A percentile compares a stretch with the other conserved stretches of the same genome.
Evolutionary conservation across 352 stramenopile species (phyloP).

Genomic region (Pythium monospermum): DNA sequence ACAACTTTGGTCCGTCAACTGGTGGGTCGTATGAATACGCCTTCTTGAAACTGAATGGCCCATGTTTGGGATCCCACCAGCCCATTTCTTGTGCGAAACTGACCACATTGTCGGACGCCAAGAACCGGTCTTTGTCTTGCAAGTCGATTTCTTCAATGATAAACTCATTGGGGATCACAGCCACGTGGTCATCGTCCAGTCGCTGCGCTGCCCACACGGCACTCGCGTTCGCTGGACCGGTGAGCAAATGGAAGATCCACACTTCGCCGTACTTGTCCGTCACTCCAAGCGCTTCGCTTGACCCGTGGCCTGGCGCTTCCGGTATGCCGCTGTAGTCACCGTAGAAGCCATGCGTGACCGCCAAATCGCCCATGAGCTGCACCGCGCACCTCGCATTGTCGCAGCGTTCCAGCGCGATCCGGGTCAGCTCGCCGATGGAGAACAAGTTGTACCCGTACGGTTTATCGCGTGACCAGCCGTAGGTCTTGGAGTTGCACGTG

Average conservation of each 20-base stretch:
- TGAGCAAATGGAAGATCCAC: slow-evolving; percentile 95
- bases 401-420: slow-evolving; percentile 87
- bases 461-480: slow-evolving; percentile 49
- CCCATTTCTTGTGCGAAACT: slow-evolving; percentile 80
- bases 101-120: slow-evolving; percentile 85
- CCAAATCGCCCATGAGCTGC: slow-evolving; percentile 89
- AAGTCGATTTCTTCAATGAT: slow-evolving; percentile 88
- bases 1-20: slow-evolving; percentile 44
- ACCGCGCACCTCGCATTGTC: slow-evolving; percentile 69
- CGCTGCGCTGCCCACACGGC: slow-evolving; percentile 93
- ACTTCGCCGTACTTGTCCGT: slow-evolving; percentile 86
- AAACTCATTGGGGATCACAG: slow-evolving; percentile 91
- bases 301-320: slow-evolving; percentile 46
- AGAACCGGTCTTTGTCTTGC: slow-evolving; percentile 74
- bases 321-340: slow-evolving; percentile 81
- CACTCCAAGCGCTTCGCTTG: slow-evolving; percentile 83
- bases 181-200: slow-evolving; percentile 87
- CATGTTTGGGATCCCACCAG: slow-evolving; percentile 60
- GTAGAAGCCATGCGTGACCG: slow-evolving; percentile 91
- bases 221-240: slow-evolving; percentile 76
- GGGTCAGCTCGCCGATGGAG: slow-evolving; percentile 84
- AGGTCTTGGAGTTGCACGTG: slow-evolving; percentile 80
- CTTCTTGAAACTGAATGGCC: slow-evolving; percentile 66
- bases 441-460: slow-evolving; percentile 80
- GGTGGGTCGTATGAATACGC: slow-evolving; percentile 58